phyloP scores from a whole-genome alignment of 2,329 filamentous ascomycete species.

The Colletotrichum cuscutae region DNA sequence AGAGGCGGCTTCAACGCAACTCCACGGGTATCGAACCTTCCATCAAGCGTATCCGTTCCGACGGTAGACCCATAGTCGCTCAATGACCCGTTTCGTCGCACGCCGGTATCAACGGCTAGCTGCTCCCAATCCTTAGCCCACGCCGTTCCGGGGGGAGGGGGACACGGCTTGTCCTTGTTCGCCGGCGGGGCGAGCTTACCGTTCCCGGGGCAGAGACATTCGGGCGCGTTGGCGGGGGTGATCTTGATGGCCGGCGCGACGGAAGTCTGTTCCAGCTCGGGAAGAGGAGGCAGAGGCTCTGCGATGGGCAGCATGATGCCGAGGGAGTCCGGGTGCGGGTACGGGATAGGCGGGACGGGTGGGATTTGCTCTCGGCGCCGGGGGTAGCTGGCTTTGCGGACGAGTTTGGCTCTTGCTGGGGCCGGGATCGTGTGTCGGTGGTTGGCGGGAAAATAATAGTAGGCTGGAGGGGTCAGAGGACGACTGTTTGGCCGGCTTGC shows the following conservation, averaged over 20 bases:
- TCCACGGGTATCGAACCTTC: not conserved
- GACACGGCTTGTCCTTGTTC: slow-evolving; percentile 24
- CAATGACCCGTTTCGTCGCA: slow-evolving; percentile 28
- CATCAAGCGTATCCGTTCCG: slow-evolving; percentile 5
- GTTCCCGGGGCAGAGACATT: slow-evolving; percentile 31
- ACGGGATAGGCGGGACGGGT: slow-evolving; percentile 13
- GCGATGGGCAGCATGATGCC: slow-evolving; percentile 31
- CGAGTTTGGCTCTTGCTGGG: slow-evolving; percentile 16
- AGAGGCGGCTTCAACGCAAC: slow-evolving; percentile 19
- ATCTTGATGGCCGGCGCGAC: slow-evolving; percentile 13
- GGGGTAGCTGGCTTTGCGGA: slow-evolving; percentile 28
- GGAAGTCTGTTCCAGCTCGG: slow-evolving; percentile 19
- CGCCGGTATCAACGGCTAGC: slow-evolving; percentile 32
- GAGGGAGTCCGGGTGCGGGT: slow-evolving; percentile 31
- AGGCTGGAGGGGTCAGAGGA: slow-evolving; percentile 20
- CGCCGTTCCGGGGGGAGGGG: slow-evolving; percentile 34
- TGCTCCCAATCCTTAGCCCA: slow-evolving; percentile 36
- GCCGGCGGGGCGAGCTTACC: slow-evolving; percentile 11
- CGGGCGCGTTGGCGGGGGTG: slow-evolving; percentile 15
- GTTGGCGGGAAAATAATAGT: slow-evolving; percentile 30
- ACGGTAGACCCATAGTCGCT: slow-evolving; percentile 28
- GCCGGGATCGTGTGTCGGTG: slow-evolving; percentile 27
- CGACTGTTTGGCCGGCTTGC: slow-evolving; percentile 17
- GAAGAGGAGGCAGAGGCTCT: slow-evolving; percentile 27
- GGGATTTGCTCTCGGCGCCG: slow-evolving; percentile 3